Base-by-base conservation (phyloP, 257 asterid species). In the Capsicum baccatum region DNA sequence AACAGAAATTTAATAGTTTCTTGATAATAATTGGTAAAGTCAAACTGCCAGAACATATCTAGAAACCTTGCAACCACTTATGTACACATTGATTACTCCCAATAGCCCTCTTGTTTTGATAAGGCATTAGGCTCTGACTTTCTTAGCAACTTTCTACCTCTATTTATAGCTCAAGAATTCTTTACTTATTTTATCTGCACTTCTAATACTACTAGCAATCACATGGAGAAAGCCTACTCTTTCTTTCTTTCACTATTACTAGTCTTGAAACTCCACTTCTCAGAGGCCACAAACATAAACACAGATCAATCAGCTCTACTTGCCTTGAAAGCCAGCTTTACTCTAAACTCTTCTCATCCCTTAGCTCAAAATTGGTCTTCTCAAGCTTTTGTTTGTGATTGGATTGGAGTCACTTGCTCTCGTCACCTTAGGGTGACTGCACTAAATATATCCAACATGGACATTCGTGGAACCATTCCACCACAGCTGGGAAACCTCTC, bases 401-500 rank as follows among this genome's bases (percentile, higher is more conserved):
- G 82, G 82, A 52, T 83, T 8, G 85, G 85, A 47, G 70, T 83
- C 76, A 73, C 74, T 71, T 83, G 85, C 50, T 5, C 50, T 16
- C 60, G 9, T 8, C 83, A 83, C 14, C 52, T 1, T 13, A 73
- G 83, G 66, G 86, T 83, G 8, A 26, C 48, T 0, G 82, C 83
- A 2, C 21, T 83, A 44, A 26, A 73, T 26, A 10, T 83, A 19
- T 14, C 86, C 0, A 17, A 50, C 64, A 59, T 74, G 83, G n/a
- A 50, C 10, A 21, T 83, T 17, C 3, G 1, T 0, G 78, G 83
- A 16, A 21, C 64, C n/a, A 67, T 83, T n/a, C 83, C 83, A 11
- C 60, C 83, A 14, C 83, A 83, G 8, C 8, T 83, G 68, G 83
- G 83, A 19, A 85, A 85, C 13, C 74, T 85, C 26, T 68, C 87